Evolutionary conservation across 1,139 yeast species (phyloP).

Genomic region (Spencermartinsiella ligniputridi): DNA sequence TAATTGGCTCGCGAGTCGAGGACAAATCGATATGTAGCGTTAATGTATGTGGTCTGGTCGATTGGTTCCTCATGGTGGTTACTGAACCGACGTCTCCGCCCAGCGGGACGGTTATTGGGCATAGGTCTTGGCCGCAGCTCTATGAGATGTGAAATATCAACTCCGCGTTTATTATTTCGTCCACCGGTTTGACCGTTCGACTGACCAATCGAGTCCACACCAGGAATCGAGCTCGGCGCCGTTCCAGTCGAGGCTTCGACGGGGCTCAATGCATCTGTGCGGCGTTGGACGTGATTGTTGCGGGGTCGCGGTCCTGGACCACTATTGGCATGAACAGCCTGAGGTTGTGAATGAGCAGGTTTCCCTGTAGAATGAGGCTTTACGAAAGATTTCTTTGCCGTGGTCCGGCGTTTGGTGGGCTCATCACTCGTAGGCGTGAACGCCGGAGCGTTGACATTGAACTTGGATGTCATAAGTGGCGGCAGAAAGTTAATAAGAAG

Average conservation of each 20-base stretch:
- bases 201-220: neutral
- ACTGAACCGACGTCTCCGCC: conserved; percentile 7
- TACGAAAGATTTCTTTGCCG: neutral
- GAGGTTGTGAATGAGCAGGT: neutral
- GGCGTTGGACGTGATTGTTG: conserved; percentile 1
- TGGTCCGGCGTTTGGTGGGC: neutral
- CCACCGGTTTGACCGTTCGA: neutral
- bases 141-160: conserved; percentile 30
- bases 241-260: neutral
- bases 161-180: conserved; percentile 25
- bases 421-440: conserved; percentile 13
- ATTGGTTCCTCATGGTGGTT: conserved; percentile 5
- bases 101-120: neutral
- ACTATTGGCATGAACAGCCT: neutral
- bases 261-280: neutral
- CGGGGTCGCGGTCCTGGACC: conserved; percentile 1
- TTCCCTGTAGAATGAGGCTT: neutral
- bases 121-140: conserved; percentile 20
- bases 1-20: conserved; percentile 59
- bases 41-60: conserved; percentile 71
- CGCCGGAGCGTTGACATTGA: conserved; percentile 15
- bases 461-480: conserved; percentile 11
- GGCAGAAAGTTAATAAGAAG: too few species aligned
- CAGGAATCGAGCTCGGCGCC: neutral
- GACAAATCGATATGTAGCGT: conserved; percentile 79